Percentiles rank a stretch among this genome's conserved stretches.
Conservation (phyloP, 2,329 filamentous ascomycete genomes). For the Colletotrichum aenigma region DNA sequence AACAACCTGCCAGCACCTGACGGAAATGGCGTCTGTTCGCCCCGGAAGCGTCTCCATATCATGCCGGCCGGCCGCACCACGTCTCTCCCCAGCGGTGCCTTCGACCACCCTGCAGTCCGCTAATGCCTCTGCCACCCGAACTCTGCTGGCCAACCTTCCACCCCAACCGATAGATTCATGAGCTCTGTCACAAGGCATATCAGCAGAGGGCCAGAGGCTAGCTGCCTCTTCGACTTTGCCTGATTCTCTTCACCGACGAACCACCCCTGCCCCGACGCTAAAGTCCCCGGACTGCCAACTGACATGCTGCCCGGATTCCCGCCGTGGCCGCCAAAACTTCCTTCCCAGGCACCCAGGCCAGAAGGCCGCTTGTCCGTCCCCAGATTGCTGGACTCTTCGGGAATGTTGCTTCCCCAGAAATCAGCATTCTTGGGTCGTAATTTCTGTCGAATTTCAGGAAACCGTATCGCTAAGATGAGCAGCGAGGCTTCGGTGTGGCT, state of each 20-base stretch:
- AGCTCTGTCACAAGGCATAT: background rate
- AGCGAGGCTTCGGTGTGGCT: constrained; percentile 13
- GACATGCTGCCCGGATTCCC: background rate
- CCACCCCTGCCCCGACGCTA: background rate
- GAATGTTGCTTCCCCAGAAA: background rate
- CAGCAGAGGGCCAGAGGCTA: background rate
- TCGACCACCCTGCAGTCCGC: background rate
- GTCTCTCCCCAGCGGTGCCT: background rate
- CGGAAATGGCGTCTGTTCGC: constrained; percentile 11
- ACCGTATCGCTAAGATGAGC: constrained; percentile 8
- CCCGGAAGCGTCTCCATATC: constrained; percentile 3
- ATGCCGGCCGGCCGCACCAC: constrained; percentile 3
- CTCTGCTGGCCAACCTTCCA: background rate
- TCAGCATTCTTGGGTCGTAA: background rate
- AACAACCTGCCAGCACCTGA: background rate
- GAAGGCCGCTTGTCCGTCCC: background rate
- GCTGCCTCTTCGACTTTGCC: background rate
- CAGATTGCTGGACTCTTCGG: background rate
- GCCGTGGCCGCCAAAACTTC: background rate
- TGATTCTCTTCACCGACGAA: background rate
- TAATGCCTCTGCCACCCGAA: background rate
- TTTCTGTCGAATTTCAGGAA: background rate
- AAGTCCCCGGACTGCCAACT: background rate
- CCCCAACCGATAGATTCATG: background rate
- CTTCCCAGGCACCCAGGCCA: background rate